A percentile compares a stretch with the other conserved stretches of the same genome.
These are phyloP conservation scores for Trichoderma atroviride DNA, from an alignment of 2,329 filamentous ascomycete genomes.

Conservation along the genomic window DNA sequence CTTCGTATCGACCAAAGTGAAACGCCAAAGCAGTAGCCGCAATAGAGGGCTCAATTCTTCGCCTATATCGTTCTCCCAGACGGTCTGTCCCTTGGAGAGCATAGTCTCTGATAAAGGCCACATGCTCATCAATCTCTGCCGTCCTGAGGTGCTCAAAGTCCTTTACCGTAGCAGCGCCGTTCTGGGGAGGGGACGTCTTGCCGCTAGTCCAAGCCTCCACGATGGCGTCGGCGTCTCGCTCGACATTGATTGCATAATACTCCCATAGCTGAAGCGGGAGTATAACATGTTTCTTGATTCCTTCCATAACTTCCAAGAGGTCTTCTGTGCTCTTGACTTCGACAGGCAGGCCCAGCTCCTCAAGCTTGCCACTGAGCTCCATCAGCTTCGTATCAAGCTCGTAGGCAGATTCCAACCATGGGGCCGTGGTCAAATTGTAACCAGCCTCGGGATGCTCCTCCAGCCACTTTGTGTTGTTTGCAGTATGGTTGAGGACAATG, in stretches of 20 bases:
- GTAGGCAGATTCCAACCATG: constrained; percentile 69
- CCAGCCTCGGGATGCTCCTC: constrained; percentile 92
- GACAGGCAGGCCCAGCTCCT: constrained; percentile 72
- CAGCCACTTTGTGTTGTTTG: constrained; percentile 92
- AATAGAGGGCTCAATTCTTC: constrained; percentile 68
- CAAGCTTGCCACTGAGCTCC: constrained; percentile 76
- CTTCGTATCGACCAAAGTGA: constrained; percentile 63
- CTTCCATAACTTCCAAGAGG: constrained; percentile 78
- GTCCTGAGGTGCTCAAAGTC: constrained; percentile 52
- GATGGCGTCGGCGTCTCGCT: constrained; percentile 68
- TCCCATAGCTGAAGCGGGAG: constrained; percentile 83
- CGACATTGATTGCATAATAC: constrained; percentile 83
- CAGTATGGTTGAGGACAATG: constrained; percentile 97
- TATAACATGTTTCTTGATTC: constrained; percentile 79
- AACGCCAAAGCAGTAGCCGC: constrained; percentile 59
- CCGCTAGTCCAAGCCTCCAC: constrained; percentile 72
- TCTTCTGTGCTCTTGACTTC: constrained; percentile 72
- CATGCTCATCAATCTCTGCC: constrained; percentile 52
- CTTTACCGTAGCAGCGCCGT: constrained; percentile 31
- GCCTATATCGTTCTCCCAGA: constrained; percentile 78
- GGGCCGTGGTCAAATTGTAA: constrained; percentile 90
- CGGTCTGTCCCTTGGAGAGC: constrained; percentile 72
- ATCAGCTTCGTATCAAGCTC: constrained; percentile 65
- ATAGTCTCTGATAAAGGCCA: constrained; percentile 66
- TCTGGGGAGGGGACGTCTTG: constrained; percentile 57